A percentile compares a stretch with the other conserved stretches of the same genome.
Evolutionary conservation across 768 basidiomycete species (phyloP).

Genomic region (Trametes meyenii): DNA sequence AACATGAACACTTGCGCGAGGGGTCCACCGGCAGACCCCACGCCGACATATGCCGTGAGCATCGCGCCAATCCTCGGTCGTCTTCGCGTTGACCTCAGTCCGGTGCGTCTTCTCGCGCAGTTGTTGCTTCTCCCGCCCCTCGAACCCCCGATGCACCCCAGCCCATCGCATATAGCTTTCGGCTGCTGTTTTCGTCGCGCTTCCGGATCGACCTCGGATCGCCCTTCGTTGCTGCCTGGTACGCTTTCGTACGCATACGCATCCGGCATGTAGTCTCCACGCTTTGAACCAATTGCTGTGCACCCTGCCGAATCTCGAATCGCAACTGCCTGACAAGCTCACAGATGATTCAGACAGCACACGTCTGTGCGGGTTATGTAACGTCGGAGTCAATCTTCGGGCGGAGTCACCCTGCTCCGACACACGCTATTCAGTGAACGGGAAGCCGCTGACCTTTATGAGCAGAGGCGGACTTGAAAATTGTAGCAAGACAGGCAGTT

Average conservation of each 20-base stretch:
- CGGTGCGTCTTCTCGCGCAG: not conserved
- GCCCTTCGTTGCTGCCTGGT: not conserved
- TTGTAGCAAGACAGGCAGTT: no score
- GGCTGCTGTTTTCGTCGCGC: constrained; percentile 12
- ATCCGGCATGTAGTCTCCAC: constrained; percentile 22
- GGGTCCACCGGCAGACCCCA: not conserved
- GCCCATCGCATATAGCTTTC: constrained; percentile 4
- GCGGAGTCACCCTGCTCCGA: not conserved
- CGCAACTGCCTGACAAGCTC: constrained; percentile 14
- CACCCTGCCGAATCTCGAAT: constrained; percentile 2
- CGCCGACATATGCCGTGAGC: not conserved
- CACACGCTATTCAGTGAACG: not conserved
- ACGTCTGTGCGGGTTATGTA: constrained; percentile 3
- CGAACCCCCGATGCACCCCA: not conserved
- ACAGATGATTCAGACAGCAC: not conserved
- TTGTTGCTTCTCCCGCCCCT: not conserved
- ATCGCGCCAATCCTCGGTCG: not conserved
- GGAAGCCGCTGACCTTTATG: no score
- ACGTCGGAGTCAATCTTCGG: constrained; percentile 12
- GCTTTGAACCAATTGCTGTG: constrained; percentile 14
- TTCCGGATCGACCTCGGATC: constrained; percentile 12
- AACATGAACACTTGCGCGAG: not conserved
- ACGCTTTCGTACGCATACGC: constrained; percentile 11
- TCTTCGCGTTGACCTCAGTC: no score
- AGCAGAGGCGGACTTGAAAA: no score